Evolutionary conservation across 75 land plant genomes (phyloP).

Genomic region (Picea glauca): DNA sequence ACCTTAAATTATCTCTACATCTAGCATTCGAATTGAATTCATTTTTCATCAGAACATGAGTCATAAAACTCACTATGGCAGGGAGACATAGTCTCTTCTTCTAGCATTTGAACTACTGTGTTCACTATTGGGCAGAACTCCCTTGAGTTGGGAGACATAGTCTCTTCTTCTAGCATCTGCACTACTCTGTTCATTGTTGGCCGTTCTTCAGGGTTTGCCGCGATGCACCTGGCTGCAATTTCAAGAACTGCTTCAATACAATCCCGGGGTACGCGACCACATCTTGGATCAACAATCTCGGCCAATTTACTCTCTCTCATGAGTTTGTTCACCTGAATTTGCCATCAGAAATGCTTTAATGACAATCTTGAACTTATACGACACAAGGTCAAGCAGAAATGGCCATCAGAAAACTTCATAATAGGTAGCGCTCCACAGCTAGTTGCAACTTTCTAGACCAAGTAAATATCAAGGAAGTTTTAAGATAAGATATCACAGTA

Average conservation of each 20-base stretch:
- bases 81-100: constrained; percentile 80
- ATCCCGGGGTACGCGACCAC: constrained; percentile 50
- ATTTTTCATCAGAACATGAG: constrained; percentile 12
- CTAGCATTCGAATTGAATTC: not conserved
- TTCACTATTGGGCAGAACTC: constrained; percentile 84
- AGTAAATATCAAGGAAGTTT: not conserved
- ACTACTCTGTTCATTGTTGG: constrained; percentile 80
- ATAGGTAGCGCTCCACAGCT: not conserved
- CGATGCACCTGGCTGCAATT: constrained; percentile 71
- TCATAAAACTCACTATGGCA: constrained; percentile 62
- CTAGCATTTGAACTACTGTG: constrained; percentile 72
- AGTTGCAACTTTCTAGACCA: not conserved
- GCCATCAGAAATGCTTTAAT: not conserved
- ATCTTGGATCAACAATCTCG: constrained; percentile 67
- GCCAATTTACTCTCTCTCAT: constrained; percentile 45
- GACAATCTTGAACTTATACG: not conserved
- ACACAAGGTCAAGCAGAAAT: not conserved
- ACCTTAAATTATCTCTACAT: constrained; percentile 15
- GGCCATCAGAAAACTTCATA: not conserved
- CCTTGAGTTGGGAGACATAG: constrained; percentile 76
- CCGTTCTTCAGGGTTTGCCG: constrained; percentile 70
- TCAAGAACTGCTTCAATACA: constrained; percentile 71
- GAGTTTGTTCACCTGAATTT: constrained; percentile 59
- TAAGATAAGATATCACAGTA: not conserved
- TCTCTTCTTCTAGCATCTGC: constrained; percentile 84